Base-by-base conservation (phyloP, 75 land plant species). In the Picea glauca region DNA sequence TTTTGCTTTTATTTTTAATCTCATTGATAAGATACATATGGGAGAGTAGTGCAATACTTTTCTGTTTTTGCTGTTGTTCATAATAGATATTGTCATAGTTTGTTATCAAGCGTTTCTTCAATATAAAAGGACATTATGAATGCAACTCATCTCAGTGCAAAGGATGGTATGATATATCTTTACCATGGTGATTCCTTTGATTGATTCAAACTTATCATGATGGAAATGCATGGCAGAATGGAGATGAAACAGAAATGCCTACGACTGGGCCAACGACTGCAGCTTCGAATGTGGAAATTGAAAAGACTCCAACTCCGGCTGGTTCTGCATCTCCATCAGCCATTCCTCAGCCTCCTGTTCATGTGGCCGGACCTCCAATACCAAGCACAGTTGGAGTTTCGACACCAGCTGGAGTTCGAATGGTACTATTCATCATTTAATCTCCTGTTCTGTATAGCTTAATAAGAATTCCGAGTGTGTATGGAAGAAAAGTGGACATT, bases 351-450 rank as follows among this genome's bases (percentile, higher is more conserved):
- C 75, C 80, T 7, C 58, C 80, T 35, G 77, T 67, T 64, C 74
- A 81, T 78, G 60, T 83, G 68, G 74, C 66, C 77, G 76, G 81
- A 74, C 84, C 89, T 79, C 76, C 87, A 76, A 77, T 76, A 38
- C 21, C 87, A 11, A 67, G 70, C 11, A 65, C 86, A 32, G 96
- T 85, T 56, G 79, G 58, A 81, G 75, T 85, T n/a, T 59, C 91
- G 2, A 78, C 76, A 58, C 76, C 89, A 9, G 78, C 89, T 81
- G 89, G 93, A 65, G 87, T 91, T 75, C 95, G 95, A 32, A 85
- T 82, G 90, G 98, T 95, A 84, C 40, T 76, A 73, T 21, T 23
- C 74, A 43, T 58, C 58, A 57, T 21, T 76, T 60, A 17, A 31
- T 75, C 33, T 76, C 21, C 43, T 74, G 35, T 83, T 76, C 18